phyloP scores from a whole-genome alignment of 208 protist species.

The Leishmania aethiopica region DNA sequence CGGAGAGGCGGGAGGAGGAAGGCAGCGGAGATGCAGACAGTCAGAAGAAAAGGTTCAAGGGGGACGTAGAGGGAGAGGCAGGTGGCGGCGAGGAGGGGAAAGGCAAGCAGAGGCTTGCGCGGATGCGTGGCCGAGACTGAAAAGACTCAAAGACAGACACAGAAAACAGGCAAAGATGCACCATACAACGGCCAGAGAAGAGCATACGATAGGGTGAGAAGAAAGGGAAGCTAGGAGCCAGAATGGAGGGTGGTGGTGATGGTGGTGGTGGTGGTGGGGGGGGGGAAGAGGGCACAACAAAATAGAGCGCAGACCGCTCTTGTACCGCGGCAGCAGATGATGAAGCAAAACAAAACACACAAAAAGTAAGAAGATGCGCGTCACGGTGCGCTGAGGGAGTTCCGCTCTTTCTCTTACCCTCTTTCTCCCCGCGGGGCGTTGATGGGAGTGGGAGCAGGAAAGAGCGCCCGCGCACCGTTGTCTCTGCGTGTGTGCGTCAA shows the following conservation, averaged over 20 bases:
- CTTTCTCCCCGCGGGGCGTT: background rate
- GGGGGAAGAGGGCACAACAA: background rate
- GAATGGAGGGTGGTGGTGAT: background rate
- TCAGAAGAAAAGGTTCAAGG: background rate
- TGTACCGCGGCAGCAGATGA: background rate
- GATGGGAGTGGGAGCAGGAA: background rate
- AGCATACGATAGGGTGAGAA: background rate
- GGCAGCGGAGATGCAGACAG: background rate
- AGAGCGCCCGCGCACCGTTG: background rate
- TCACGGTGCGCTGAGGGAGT: background rate
- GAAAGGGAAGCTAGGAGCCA: background rate
- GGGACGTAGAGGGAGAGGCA: background rate
- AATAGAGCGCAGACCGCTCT: background rate
- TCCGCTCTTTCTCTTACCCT: background rate
- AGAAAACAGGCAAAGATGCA: background rate
- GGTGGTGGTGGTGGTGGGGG: background rate
- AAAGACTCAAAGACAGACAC: background rate
- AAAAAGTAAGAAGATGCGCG: background rate
- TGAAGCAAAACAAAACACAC: background rate
- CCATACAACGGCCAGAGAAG: background rate
- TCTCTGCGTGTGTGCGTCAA: background rate
- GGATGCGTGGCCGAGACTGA: background rate
- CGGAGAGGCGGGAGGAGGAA: too few species aligned
- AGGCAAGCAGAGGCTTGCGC: background rate
- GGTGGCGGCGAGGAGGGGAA: too few species aligned